Evolutionary conservation across 371 early-diverging fungal genomes (phyloP), one percentile per base, ranked within the genome.

Genomic region (Mucor racemosus): DNA sequence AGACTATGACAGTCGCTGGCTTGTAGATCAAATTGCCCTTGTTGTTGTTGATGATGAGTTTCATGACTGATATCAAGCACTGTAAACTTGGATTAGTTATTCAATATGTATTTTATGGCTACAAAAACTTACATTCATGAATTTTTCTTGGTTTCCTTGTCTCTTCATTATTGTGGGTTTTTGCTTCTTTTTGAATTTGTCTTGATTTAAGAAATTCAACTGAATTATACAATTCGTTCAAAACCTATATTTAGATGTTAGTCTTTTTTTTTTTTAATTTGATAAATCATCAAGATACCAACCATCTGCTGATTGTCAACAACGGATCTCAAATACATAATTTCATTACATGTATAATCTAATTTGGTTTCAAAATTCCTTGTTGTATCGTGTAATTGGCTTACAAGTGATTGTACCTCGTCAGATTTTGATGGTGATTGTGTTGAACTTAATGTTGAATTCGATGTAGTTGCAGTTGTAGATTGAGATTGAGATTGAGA

Each of bases 61-160:
- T 50, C 50, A 13, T 50, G 26, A 50, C 21, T 50, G 50, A 50
- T 50, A 2, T 11, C 50, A 6, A 50, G 50, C 50, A 50, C 50
- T 50, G 38, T 38, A 26, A 26, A 17, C n/a, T 44, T 14, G n/a
- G 7, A 44, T 42, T 5, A 42, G n/a, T n/a, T 15, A 3, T 14
- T 42, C n/a, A 42, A 42, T n/a, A 42, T n/a, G n/a, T n/a, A 42
- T 42, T 42, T 15, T n/a, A 42, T 42, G 0, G 4, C 1, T 41
- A 15, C 10, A 7, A n/a, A 58, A 6, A 36, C 63, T 60, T 69
- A 69, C 69, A 38, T 42, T 71, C 71, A 53, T 72, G 64, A 31
- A 72, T 65, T 40, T 72, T 72, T 31, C 62, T 60, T 13, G 68
- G 72, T 34, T 71, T 67, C 35, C 64, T 67, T 3, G 38, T 14